Percentiles rank a stretch among this genome's conserved stretches.
These are phyloP conservation scores for Cystofilobasidium macerans DNA, from an alignment of 768 basidiomycete species.

Conservation along the genomic window DNA sequence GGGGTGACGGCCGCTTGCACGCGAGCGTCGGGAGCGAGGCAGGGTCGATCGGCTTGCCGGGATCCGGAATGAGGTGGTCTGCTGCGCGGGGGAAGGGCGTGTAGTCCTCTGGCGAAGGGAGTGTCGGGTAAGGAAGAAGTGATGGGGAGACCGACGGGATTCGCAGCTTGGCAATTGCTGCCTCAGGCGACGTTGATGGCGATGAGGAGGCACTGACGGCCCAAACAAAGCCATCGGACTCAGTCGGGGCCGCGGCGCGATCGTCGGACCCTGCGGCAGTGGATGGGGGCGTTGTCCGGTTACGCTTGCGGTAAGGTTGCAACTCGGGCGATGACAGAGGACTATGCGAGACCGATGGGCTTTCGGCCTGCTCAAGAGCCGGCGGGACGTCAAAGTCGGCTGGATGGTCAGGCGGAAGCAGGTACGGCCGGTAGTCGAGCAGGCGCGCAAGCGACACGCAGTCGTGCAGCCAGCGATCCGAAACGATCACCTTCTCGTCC, in stretches of 20 bases:
- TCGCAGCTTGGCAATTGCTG: neutral
- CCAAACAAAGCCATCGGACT: neutral
- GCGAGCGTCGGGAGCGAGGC: slow-evolving; percentile 43
- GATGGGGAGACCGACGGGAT: neutral
- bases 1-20: slow-evolving; percentile 54
- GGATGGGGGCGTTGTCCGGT: neutral
- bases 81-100: neutral
- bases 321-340: neutral
- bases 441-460: neutral
- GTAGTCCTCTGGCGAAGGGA: neutral
- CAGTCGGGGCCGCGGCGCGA: no score
- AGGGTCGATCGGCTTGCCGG: neutral
- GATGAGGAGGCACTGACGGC: neutral
- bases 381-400: neutral
- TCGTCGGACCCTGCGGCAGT: no score
- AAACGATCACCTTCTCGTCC: slow-evolving; percentile 11
- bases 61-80: neutral
- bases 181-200: neutral
- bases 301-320: neutral
- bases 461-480: slow-evolving; percentile 10
- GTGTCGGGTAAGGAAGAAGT: neutral
- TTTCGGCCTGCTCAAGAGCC: neutral
- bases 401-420: slow-evolving; percentile 9
- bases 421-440: slow-evolving; percentile 14
- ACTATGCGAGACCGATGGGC: neutral